These are phyloP conservation scores for Scheffersomyces lignosus DNA, from an alignment of 805 yeast species.

Conservation along the genomic window DNA sequence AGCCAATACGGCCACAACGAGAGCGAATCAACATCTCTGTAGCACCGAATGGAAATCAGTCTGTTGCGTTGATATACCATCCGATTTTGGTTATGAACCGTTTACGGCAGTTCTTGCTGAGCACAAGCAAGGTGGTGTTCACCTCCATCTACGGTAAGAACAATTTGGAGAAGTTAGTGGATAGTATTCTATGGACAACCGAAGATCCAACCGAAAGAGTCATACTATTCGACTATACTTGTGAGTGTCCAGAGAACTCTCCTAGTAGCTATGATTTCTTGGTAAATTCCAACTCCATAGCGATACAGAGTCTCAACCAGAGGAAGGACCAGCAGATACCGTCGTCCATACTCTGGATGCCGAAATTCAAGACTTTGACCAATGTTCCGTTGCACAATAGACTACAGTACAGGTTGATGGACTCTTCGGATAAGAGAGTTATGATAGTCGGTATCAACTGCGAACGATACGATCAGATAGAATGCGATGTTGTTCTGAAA, in stretches of 20 bases:
- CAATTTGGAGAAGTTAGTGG: constrained; percentile 1
- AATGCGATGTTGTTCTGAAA: constrained; percentile 5
- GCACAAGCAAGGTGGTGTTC: constrained; percentile 4
- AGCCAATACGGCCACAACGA: background rate
- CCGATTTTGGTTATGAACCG: constrained; percentile 11
- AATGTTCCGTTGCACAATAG: constrained; percentile 3
- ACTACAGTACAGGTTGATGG: no score
- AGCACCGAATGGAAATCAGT: background rate
- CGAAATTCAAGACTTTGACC: constrained; percentile 11
- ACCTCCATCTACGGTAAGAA: constrained; percentile 1
- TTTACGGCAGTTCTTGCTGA: constrained; percentile 6
- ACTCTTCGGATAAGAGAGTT: background rate
- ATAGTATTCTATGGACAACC: constrained; percentile 3
- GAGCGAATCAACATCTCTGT: background rate
- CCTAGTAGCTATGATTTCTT: background rate
- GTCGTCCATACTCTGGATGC: constrained; percentile 16
- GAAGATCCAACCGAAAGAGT: background rate
- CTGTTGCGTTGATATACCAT: constrained; percentile 17
- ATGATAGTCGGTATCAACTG: background rate
- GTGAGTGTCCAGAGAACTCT: background rate
- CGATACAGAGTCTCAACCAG: background rate
- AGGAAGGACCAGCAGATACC: constrained; percentile 1
- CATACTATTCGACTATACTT: background rate
- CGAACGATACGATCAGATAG: constrained; percentile 1
- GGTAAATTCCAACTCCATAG: background rate